These are phyloP conservation scores for Podospora pseudoanserina DNA, from an alignment of 495 filamentous ascomycete genomes.

Conservation along the genomic window DNA sequence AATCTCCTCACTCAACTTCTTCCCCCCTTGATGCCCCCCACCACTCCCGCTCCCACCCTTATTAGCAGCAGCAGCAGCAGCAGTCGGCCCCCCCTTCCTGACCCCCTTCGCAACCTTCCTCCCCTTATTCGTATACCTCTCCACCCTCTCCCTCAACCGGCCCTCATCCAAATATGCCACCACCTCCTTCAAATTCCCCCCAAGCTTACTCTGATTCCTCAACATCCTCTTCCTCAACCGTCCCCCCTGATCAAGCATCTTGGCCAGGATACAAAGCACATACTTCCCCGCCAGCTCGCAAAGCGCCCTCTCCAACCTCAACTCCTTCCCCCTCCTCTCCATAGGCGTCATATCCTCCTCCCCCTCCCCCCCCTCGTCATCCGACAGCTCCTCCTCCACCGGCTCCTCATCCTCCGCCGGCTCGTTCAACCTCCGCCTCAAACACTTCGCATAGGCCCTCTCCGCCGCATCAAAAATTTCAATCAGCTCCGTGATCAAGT, in stretches of 20 bases:
- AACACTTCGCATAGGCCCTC: conserved; percentile 66
- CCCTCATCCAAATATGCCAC: conserved; percentile 67
- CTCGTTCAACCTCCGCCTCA: conserved; percentile 60
- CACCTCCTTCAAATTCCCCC: conserved; percentile 72
- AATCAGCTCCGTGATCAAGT: conserved; percentile 59
- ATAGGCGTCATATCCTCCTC: conserved; percentile 52
- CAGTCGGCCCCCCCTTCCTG: background rate
- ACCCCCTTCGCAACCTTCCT: conserved; percentile 44
- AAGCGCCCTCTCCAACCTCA: conserved; percentile 74
- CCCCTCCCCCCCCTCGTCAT: conserved; percentile 57
- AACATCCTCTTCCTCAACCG: conserved; percentile 60
- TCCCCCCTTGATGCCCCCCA: background rate
- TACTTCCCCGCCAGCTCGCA: conserved; percentile 82
- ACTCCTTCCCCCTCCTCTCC: conserved; percentile 54
- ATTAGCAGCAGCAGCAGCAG: background rate
- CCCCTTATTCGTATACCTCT: conserved; percentile 1
- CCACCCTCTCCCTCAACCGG: conserved; percentile 36
- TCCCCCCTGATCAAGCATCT: conserved; percentile 65
- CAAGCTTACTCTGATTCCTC: conserved; percentile 63
- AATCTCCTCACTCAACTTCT: conserved; percentile 45
- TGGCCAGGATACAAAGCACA: conserved; percentile 71
- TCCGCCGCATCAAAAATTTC: conserved; percentile 73
- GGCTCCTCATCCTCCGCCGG: conserved; percentile 66
- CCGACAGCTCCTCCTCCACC: conserved; percentile 52
- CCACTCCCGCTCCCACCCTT: background rate